Percentiles rank a stretch among this genome's conserved stretches.
Evolutionary conservation across 2,329 filamentous ascomycete genomes (phyloP).

Genomic region (Arthrocladium fulminans): DNA sequence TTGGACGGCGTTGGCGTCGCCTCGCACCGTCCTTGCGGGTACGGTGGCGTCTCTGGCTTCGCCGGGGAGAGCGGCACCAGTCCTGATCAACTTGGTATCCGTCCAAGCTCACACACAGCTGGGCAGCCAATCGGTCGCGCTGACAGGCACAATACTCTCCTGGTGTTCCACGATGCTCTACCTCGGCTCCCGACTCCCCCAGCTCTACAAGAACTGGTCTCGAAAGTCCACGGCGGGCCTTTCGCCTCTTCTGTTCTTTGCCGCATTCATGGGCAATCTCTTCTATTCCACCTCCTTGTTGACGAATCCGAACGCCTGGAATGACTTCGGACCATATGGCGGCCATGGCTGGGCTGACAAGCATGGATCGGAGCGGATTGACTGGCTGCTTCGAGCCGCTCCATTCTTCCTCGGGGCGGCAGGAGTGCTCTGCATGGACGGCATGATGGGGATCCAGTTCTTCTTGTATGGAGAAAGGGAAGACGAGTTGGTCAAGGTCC

Average conservation of each 20-base stretch:
- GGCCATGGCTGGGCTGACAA: constrained; percentile 51
- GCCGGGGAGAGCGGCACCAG: constrained; percentile 32
- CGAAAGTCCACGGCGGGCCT: constrained; percentile 57
- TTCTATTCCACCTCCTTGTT: constrained; percentile 57
- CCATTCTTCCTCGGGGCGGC: constrained; percentile 60
- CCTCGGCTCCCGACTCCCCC: constrained; percentile 52
- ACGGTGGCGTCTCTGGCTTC: constrained; percentile 37
- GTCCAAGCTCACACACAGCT: constrained; percentile 11
- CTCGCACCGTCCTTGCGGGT: constrained; percentile 37
- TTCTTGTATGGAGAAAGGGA: constrained; percentile 47
- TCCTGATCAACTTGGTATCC: constrained; percentile 11
- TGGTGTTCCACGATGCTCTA: constrained; percentile 51
- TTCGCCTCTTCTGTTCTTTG: constrained; percentile 54
- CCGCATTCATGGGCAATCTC: constrained; percentile 59
- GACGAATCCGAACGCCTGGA: constrained; percentile 57
- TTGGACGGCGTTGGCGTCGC: constrained; percentile 27
- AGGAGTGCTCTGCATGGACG: constrained; percentile 55
- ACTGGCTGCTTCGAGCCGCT: constrained; percentile 50
- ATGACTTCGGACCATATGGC: constrained; percentile 47
- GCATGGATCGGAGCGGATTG: constrained; percentile 44
- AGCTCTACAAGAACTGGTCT: constrained; percentile 56
- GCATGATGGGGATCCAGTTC: constrained; percentile 55
- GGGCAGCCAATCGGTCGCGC: constrained; percentile 28
- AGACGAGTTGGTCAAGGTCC: constrained; percentile 39
- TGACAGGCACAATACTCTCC: constrained; percentile 44